Base-by-base conservation (phyloP, 768 basidiomycete species). In the Naganishia onofrii region DNA sequence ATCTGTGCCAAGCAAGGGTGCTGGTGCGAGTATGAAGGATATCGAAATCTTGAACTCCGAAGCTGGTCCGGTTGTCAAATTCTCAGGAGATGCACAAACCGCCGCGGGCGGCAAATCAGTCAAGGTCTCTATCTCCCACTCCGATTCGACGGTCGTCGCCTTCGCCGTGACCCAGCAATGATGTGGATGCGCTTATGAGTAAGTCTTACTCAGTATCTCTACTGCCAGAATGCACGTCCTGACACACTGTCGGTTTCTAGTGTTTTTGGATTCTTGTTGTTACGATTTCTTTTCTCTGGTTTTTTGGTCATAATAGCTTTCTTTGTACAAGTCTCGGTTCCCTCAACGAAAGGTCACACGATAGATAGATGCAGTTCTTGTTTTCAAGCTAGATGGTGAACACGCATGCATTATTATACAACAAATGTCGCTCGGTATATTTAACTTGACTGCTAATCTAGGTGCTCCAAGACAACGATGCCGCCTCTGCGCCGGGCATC, bases 11-110 rank as follows among this genome's bases (percentile, higher is more conserved):
- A 93, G 91, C 3, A 90, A 92, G 81, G 96, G 96, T 46, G 95
- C 94, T 13, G 91, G 87, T 7, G 94, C 96, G 21, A 85, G 89
- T n/a, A 89, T 98, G 89, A 91, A 91, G 82, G 94, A 98, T 73
- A 98, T 99, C 70, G 96, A 98, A 81, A 93, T 98, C 75, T 84
- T 95, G 70, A 88, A 90, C 55, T 75, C 82, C 17, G 84, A 84
- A 52, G 84, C 85, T n/a, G 94, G 94, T 29, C 95, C 95, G 1
- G 58, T 54, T 70, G 76, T 80, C 56, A 77, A 78, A 68, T 74
- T 80, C 48, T 67, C 73, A 23, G 79, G 79, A 31, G 90, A 93
- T 54, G 93, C 92, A 34, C 84, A 88, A 79, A 79, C 82, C 2
- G 88, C 88, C 67, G 94, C 93, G 46, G 83, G 85, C 12, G 84